Conservation (phyloP, 1,284 basidiomycete species). For the Irpex lacteus region DNA sequence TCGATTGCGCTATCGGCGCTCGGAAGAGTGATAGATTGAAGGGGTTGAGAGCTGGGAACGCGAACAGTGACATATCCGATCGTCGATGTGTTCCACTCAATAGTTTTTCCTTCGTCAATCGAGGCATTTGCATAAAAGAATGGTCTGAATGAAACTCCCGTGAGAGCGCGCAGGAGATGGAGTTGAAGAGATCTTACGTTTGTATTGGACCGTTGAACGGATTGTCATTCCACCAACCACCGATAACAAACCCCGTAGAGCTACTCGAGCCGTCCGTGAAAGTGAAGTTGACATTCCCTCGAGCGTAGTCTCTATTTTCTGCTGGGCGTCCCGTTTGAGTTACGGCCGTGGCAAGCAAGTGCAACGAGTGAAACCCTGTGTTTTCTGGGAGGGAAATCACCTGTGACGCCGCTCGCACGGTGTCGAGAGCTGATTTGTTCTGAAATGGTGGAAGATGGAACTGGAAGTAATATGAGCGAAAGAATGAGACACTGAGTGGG, state of each 20-base stretch:
- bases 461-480: slow-evolving; percentile 2
- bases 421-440: slow-evolving; percentile 11
- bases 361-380: slow-evolving; percentile 14
- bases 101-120: slow-evolving; percentile 7
- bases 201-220: slow-evolving; percentile 22
- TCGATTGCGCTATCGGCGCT: slow-evolving; percentile 22
- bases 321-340: not conserved
- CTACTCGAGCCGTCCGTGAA: slow-evolving; percentile 19
- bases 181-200: slow-evolving; percentile 4
- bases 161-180: slow-evolving; percentile 1
- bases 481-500: not conserved
- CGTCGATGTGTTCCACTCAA: slow-evolving; percentile 13
- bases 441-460: slow-evolving; percentile 19
- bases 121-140: slow-evolving; percentile 14
- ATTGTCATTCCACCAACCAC: slow-evolving; percentile 24
- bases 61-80: slow-evolving; percentile 18
- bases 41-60: slow-evolving; percentile 13
- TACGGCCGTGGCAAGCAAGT: slow-evolving; percentile 14
- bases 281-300: slow-evolving; percentile 12
- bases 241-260: slow-evolving; percentile 21
- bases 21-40: slow-evolving; percentile 16
- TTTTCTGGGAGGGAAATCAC: slow-evolving; percentile 7
- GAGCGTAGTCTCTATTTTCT: not conserved
- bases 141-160: slow-evolving; percentile 8
- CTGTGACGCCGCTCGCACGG: slow-evolving; percentile 14